Evolutionary conservation across 1,284 basidiomycete species (phyloP), one percentile per base, ranked within the genome.

Genomic region (Ganoderma lingzhi): DNA sequence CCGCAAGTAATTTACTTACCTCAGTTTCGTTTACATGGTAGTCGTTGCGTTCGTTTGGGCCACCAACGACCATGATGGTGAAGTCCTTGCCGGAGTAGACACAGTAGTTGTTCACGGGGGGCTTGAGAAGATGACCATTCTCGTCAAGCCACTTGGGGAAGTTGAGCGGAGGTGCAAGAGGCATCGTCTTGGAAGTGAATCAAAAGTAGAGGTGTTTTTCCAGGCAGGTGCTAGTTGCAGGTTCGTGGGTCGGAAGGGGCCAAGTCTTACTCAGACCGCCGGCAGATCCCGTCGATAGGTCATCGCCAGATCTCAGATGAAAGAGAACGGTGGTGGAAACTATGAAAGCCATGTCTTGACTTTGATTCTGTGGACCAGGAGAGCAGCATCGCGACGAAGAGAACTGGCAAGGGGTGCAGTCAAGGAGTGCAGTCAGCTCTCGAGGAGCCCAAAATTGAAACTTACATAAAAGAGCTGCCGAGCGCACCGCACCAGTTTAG

Each of bases 1-100:
- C 12, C 30, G 1, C 44, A 56, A n/a, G 12, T 5, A 6, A 4
- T 51, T 48, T 28, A 72, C 79, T 28, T 39, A 87, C 93, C 86
- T 98, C 96, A 2, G 96, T 97, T 81, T 96, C 91, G 79, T 98
- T 98, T 62, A 97, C 83, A 80, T 98, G 96, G 78, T 95, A 98
- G 80, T 98, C 96, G 69, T 93, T 93, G 61, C 96, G 85, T 78
- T 95, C 90, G 79, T 98, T 98, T 0, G 96, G 96, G 0, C 96
- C 96, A 17, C 96, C 96, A 30, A 98, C 90, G 14, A 89, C 93
- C 96, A 98, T 98, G 53, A 96, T 90, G 62, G 93, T 89, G 77
- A 94, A 96, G 79, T 97, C 95, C 45, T 87, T 85, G 63, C 94
- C 94, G 65, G 89, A 87, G 80, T 96, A 97, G 66, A 97, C 81